Evolutionary conservation across 108 stramenopile genomes (phyloP), one percentile per base, ranked within the genome.

Genomic region (Fistulifera pelliculosa): DNA sequence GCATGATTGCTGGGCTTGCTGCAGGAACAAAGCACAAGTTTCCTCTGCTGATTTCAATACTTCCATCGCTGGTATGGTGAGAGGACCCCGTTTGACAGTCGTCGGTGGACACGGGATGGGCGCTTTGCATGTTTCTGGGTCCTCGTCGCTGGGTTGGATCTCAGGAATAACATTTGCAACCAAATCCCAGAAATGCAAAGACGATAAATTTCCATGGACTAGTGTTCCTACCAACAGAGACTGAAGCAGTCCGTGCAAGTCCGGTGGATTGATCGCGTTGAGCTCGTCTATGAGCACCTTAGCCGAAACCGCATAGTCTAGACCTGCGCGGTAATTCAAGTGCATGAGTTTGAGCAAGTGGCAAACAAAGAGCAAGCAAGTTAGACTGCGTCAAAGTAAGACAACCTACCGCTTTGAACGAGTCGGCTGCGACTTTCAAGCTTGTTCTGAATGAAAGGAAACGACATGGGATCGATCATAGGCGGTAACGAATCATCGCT

Each of bases 91-190:
- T 27, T 27, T 23, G 26, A 73, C 41, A n/a, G 60, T 54, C 35
- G 48, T 57, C 12, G 84, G 78, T 4, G 81, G 81, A 66, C 81
- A 86, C 47, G 66, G 54, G 75, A 62, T 76, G 10, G 66, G 59
- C 7, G 77, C 57, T 0, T 62, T 52, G 27, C 62, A 74, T 16
- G 69, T 70, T 5, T 57, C 38, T 19, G 44, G 54, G 17, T 62
- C 56, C 14, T 52, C 39, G 14, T 62, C 60, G 0, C 25, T 15
- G 12, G 22, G 38, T 13, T 43, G 21, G 11, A 61, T 57, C 47
- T 70, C 69, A 35, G 65, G 55, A 0, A 76, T 1, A 0, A 66
- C 42, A 0, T 18, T 27, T 52, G 56, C 56, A 14, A 70, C 21
- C 35, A 76, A 54, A 45, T 76, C 65, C 74, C 74, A 76, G 5